These are phyloP conservation scores for Pisolithus albus DNA, from an alignment of 768 basidiomycete genomes.

Conservation along the genomic window DNA sequence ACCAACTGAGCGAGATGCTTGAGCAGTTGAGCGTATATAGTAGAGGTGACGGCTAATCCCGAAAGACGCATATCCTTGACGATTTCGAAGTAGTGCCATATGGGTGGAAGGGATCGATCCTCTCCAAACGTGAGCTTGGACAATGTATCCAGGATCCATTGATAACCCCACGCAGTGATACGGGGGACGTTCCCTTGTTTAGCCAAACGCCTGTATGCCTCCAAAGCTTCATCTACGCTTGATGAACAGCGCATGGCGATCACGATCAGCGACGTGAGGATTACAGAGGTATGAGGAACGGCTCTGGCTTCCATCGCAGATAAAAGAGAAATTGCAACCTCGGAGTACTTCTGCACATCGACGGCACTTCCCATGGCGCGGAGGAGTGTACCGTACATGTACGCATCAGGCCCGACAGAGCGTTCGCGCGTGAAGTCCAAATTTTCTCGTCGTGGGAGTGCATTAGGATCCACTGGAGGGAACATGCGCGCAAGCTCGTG, in stretches of 20 bases:
- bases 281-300: slow-evolving; percentile 39
- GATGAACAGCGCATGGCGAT: slow-evolving; percentile 60
- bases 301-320: slow-evolving; percentile 57
- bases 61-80: slow-evolving; percentile 72
- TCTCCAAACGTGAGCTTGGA: slow-evolving; percentile 49
- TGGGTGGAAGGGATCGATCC: slow-evolving; percentile 33
- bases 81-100: slow-evolving; percentile 62
- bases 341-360: slow-evolving; percentile 42
- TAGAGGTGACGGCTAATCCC: slow-evolving; percentile 48
- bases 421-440: slow-evolving; percentile 24
- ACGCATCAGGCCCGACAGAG: slow-evolving; percentile 40
- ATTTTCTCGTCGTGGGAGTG: slow-evolving; percentile 2
- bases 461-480: slow-evolving; percentile 18
- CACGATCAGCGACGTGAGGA: slow-evolving; percentile 47
- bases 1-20: slow-evolving; percentile 46
- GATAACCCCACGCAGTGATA: slow-evolving; percentile 55
- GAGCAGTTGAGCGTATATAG: slow-evolving; percentile 65
- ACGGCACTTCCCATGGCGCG: slow-evolving; percentile 41
- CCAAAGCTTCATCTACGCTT: slow-evolving; percentile 52
- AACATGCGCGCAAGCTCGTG: slow-evolving; percentile 34
- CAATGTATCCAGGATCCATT: slow-evolving; percentile 57
- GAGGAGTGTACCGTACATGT: slow-evolving; percentile 50
- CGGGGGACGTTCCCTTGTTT: slow-evolving; percentile 19
- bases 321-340: slow-evolving; percentile 44
- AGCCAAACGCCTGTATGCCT: slow-evolving; percentile 45